A percentile compares a stretch with the other conserved stretches of the same genome.
Evolutionary conservation across 768 basidiomycete species (phyloP).

Genomic region (Xanthoconium purpureum): DNA sequence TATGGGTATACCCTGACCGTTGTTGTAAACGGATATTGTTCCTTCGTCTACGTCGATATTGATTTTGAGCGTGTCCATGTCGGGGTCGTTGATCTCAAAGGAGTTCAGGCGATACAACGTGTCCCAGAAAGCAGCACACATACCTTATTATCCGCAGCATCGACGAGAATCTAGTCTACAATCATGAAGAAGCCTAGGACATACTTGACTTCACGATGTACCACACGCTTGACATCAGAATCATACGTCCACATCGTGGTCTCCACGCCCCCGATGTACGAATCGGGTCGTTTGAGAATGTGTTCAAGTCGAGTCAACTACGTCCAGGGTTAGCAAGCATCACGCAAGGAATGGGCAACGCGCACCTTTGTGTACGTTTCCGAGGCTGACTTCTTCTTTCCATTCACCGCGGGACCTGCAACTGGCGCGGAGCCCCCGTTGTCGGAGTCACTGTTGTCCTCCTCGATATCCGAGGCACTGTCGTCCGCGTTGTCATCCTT

Average conservation of each 20-base stretch:
- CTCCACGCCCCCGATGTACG: constrained; percentile 96
- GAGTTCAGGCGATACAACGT: background rate
- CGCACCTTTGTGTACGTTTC: constrained; percentile 88
- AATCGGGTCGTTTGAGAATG: too few relatives aligned
- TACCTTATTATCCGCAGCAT: too few relatives aligned
- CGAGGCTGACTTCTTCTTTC: constrained; percentile 84
- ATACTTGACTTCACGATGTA: constrained; percentile 76
- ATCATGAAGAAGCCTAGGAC: constrained; percentile 99
- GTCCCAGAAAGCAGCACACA: too few relatives aligned
- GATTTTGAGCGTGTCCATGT: constrained; percentile 90
- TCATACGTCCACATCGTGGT: too few relatives aligned
- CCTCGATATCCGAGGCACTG: too few relatives aligned
- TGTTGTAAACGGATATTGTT: constrained; percentile 85
- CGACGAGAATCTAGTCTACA: too few relatives aligned
- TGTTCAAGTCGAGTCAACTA: constrained; percentile 94
- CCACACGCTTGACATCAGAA: constrained; percentile 84
- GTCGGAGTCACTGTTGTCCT: constrained; percentile 36
- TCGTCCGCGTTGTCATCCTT: too few relatives aligned
- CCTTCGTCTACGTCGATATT: constrained; percentile 79
- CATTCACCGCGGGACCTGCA: constrained; percentile 29
- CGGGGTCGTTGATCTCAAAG: constrained; percentile 80
- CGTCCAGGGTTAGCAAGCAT: background rate
- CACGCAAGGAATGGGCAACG: background rate
- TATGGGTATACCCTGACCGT: constrained; percentile 95
- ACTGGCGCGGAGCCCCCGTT: constrained; percentile 35